These are phyloP conservation scores for Erysimum pusillum DNA, from an alignment of 441 rosid genomes.

Conservation along the genomic window DNA sequence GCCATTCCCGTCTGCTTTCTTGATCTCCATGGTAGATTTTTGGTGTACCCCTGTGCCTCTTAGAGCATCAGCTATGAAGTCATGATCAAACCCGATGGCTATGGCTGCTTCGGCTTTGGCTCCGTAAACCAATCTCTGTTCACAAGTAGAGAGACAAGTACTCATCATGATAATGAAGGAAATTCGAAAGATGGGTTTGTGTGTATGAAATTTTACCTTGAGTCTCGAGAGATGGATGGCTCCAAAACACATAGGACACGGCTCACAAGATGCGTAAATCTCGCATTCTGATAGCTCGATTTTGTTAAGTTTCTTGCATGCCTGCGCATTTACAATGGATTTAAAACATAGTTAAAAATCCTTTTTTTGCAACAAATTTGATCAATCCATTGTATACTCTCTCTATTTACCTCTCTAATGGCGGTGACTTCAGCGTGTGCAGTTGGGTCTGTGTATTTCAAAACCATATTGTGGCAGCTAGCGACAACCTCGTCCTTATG, in stretches of 20 bases:
- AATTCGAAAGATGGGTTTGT: background rate
- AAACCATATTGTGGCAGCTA: slow-evolving; percentile 9
- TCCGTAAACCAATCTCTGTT: slow-evolving; percentile 7
- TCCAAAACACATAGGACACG: background rate
- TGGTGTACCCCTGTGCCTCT: background rate
- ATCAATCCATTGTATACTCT: background rate
- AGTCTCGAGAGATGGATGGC: slow-evolving; percentile 11
- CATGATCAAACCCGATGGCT: background rate
- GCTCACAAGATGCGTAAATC: slow-evolving; percentile 6
- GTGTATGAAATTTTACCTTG: background rate
- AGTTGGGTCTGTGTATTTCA: background rate
- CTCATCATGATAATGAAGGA: slow-evolving; percentile 8
- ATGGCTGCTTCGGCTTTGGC: slow-evolving; percentile 1
- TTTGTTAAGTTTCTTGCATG: slow-evolving; percentile 6
- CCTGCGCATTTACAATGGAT: slow-evolving; percentile 13
- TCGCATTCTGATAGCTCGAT: slow-evolving; percentile 4
- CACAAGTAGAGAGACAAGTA: background rate
- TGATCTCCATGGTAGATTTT: slow-evolving; percentile 29
- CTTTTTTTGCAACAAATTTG: background rate
- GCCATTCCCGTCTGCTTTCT: slow-evolving; percentile 78
- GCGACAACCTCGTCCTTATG: background rate
- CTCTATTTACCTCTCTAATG: slow-evolving; percentile 23
- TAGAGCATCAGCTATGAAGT: background rate
- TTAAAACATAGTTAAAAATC: background rate
- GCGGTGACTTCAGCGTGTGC: background rate